Conservation (phyloP, 257 asterid genomes). For the Jaltomata sinuosa region DNA sequence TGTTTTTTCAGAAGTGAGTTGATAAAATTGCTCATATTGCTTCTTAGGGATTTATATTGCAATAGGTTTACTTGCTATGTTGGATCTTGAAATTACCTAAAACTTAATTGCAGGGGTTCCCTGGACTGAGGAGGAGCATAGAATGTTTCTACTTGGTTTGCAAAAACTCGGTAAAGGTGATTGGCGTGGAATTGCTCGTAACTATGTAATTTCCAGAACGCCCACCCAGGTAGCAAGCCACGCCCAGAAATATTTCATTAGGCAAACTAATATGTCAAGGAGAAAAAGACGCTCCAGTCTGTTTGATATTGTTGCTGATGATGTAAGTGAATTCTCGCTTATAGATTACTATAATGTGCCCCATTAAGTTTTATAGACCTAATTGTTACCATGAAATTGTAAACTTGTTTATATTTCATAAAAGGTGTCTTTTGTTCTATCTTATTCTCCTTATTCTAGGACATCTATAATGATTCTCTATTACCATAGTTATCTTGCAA, state of each 20-base stretch:
- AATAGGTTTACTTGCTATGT: not conserved
- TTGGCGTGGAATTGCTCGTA: constrained; percentile 99
- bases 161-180: constrained; percentile 99
- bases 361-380: not conserved
- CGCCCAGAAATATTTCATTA: constrained; percentile 92
- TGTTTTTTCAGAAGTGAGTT: not conserved
- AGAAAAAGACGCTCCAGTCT: constrained; percentile 97
- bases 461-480: not conserved
- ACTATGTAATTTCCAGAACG: constrained; percentile 79
- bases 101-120: constrained; percentile 58
- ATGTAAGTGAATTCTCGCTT: constrained; percentile 45
- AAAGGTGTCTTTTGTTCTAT: not conserved
- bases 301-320: constrained; percentile 87
- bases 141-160: constrained; percentile 90
- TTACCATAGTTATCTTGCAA: not conserved
- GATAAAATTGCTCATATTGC: not conserved
- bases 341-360: not conserved
- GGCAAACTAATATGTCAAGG: constrained; percentile 88
- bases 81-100: not conserved
- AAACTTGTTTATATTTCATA: not conserved
- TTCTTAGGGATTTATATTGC: not conserved
- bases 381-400: not conserved
- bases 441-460: not conserved
- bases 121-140: constrained; percentile 98
- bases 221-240: constrained; percentile 99